A percentile compares a stretch with the other conserved stretches of the same genome.
phyloP scores from a whole-genome alignment of 2,329 filamentous ascomycete species.

The Paecilomyces dactylethromorphus region DNA sequence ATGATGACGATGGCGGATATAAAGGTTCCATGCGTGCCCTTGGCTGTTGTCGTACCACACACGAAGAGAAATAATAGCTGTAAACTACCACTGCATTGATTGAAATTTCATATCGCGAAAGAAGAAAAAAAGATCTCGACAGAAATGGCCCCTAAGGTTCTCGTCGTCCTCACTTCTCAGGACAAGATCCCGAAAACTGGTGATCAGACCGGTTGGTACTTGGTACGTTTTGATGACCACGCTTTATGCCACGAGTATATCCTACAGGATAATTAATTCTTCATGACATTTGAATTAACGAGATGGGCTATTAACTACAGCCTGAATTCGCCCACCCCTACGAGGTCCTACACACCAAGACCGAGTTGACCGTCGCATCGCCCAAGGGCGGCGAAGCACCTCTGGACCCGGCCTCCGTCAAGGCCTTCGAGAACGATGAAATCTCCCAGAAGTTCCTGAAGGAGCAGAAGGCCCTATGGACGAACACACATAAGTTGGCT shows the following conservation, averaged over 20 bases:
- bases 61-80: not conserved
- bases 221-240: slow-evolving; percentile 39
- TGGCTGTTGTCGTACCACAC: too few relatives aligned
- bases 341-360: slow-evolving; percentile 49
- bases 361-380: slow-evolving; percentile 53
- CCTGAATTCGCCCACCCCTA: slow-evolving; percentile 60
- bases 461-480: slow-evolving; percentile 55
- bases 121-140: too few relatives aligned
- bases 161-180: slow-evolving; percentile 65
- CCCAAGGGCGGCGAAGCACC: slow-evolving; percentile 57
- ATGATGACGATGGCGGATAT: too few relatives aligned
- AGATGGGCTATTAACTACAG: slow-evolving; percentile 17
- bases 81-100: not conserved
- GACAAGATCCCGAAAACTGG: slow-evolving; percentile 36
- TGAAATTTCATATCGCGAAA: not conserved
- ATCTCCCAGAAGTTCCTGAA: slow-evolving; percentile 50
- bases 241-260: not conserved
- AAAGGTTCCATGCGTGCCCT: too few relatives aligned
- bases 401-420: slow-evolving; percentile 53
- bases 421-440: slow-evolving; percentile 49
- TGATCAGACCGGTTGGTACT: slow-evolving; percentile 62
- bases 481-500: slow-evolving; percentile 54
- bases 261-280: not conserved
- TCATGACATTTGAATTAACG: not conserved
- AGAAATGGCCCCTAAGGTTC: slow-evolving; percentile 49